Evolutionary conservation across 805 yeast genomes (phyloP).

Genomic region (Suhomyces sp.): DNA sequence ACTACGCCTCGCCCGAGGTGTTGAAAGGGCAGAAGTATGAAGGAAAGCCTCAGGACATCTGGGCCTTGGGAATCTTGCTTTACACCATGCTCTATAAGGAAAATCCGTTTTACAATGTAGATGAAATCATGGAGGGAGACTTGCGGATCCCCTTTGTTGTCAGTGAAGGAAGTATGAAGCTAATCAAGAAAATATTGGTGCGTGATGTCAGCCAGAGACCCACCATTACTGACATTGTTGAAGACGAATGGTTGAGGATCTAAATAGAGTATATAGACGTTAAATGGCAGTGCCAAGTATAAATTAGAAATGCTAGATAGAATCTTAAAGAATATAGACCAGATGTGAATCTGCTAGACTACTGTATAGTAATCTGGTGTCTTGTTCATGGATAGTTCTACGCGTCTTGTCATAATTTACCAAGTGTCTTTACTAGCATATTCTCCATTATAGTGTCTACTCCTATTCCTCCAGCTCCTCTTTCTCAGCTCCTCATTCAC

Average conservation of each 20-base stretch:
- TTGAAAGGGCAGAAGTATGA: conserved; percentile 82
- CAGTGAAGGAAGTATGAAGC: conserved; percentile 55
- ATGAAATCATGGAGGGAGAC: conserved; percentile 91
- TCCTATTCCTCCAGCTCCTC: no score
- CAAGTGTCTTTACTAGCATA: no score
- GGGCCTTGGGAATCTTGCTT: conserved; percentile 92
- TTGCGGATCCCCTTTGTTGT: conserved; percentile 66
- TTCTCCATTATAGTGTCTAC: no score
- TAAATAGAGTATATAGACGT: background rate
- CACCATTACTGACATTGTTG: conserved; percentile 63
- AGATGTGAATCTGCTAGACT: no score
- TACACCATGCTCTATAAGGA: conserved; percentile 91
- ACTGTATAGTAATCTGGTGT: no score
- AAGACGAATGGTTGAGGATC: conserved; percentile 61
- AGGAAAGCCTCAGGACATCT: conserved; percentile 93
- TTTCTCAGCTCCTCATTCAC: no score
- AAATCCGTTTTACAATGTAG: conserved; percentile 93
- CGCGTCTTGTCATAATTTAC: no score
- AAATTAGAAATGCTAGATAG: background rate
- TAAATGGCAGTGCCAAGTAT: background rate
- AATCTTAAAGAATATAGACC: no score
- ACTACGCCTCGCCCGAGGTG: conserved; percentile 97
- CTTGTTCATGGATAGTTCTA: no score
- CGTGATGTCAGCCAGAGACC: conserved; percentile 69
- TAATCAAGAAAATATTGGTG: conserved; percentile 65